Conservation (phyloP, 2,329 filamentous ascomycete species). For the Eutypa lata region DNA sequence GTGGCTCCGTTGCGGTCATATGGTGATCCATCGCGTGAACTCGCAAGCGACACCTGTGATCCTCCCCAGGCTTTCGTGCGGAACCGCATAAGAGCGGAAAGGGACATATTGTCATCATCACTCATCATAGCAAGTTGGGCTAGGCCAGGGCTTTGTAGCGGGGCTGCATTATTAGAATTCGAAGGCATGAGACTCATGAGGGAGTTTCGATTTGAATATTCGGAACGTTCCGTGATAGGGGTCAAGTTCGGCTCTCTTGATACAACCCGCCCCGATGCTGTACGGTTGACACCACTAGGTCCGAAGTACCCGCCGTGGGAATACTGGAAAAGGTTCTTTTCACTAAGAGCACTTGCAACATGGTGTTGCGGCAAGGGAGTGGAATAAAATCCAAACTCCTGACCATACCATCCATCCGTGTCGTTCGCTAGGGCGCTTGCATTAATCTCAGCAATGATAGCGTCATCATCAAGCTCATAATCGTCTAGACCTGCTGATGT, state of each 20-base stretch:
- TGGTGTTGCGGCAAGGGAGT: constrained; percentile 39
- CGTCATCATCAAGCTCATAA: constrained; percentile 75
- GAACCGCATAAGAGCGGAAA: constrained; percentile 69
- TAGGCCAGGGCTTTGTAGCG: constrained; percentile 67
- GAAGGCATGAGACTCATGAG: constrained; percentile 70
- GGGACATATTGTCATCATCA: constrained; percentile 68
- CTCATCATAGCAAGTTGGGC: constrained; percentile 70
- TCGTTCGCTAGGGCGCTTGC: constrained; percentile 90
- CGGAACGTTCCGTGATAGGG: constrained; percentile 91
- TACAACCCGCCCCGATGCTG: constrained; percentile 68
- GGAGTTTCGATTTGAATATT: constrained; percentile 93
- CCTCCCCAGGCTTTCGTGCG: constrained; percentile 77
- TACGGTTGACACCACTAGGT: constrained; percentile 66
- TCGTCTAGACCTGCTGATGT: constrained; percentile 47
- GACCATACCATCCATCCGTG: constrained; percentile 89
- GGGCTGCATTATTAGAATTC: constrained; percentile 42
- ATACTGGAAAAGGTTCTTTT: constrained; percentile 52
- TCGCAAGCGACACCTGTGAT: constrained; percentile 70
- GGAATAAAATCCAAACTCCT: constrained; percentile 96
- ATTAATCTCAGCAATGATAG: constrained; percentile 92
- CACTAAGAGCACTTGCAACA: constrained; percentile 23
- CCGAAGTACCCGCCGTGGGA: constrained; percentile 88
- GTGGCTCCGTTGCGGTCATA: constrained; percentile 41
- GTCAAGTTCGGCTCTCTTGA: constrained; percentile 89
- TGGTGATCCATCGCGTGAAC: constrained; percentile 41